These are phyloP conservation scores for Sporothrix humicola DNA, from an alignment of 2,329 filamentous ascomycete species.

Conservation along the genomic window DNA sequence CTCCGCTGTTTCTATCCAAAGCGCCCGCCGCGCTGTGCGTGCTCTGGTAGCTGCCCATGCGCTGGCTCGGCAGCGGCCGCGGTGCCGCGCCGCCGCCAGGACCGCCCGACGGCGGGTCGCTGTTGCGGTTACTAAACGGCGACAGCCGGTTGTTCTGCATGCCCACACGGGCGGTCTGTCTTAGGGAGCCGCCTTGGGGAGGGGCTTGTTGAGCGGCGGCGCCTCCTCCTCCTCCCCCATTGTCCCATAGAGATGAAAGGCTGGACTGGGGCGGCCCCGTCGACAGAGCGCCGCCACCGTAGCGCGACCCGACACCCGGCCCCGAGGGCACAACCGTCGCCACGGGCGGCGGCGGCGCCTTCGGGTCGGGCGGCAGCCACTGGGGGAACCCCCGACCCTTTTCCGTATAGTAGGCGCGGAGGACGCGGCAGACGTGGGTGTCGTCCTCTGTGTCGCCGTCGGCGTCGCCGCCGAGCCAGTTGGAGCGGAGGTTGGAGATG, in stretches of 20 bases:
- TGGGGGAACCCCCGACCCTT: slow-evolving; percentile 79
- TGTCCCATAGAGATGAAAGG: slow-evolving; percentile 66
- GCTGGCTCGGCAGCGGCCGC: slow-evolving; percentile 72
- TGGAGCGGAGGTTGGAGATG: slow-evolving; percentile 69
- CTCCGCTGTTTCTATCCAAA: background rate
- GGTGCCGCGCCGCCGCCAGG: slow-evolving; percentile 36
- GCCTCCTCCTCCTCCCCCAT: slow-evolving; percentile 44
- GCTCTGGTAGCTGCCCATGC: slow-evolving; percentile 75
- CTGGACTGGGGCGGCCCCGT: slow-evolving; percentile 43
- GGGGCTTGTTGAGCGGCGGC: slow-evolving; percentile 45
- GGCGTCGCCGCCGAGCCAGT: slow-evolving; percentile 69
- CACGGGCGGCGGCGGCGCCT: slow-evolving; percentile 62
- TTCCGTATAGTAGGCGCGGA: slow-evolving; percentile 91
- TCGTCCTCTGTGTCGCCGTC: slow-evolving; percentile 84
- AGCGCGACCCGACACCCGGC: slow-evolving; percentile 58
- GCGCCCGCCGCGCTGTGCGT: slow-evolving; percentile 44
- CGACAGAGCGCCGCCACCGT: slow-evolving; percentile 53
- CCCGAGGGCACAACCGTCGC: slow-evolving; percentile 60
- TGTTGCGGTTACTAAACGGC: slow-evolving; percentile 40
- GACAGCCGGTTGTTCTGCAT: slow-evolving; percentile 40
- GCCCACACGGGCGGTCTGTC: slow-evolving; percentile 47
- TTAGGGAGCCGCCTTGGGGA: slow-evolving; percentile 50
- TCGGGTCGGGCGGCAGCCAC: slow-evolving; percentile 93
- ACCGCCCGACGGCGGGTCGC: slow-evolving; percentile 38
- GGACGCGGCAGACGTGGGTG: slow-evolving; percentile 90